These are phyloP conservation scores for Globisporangium orthogonon DNA, from an alignment of 352 stramenopile genomes.

Conservation along the genomic window DNA sequence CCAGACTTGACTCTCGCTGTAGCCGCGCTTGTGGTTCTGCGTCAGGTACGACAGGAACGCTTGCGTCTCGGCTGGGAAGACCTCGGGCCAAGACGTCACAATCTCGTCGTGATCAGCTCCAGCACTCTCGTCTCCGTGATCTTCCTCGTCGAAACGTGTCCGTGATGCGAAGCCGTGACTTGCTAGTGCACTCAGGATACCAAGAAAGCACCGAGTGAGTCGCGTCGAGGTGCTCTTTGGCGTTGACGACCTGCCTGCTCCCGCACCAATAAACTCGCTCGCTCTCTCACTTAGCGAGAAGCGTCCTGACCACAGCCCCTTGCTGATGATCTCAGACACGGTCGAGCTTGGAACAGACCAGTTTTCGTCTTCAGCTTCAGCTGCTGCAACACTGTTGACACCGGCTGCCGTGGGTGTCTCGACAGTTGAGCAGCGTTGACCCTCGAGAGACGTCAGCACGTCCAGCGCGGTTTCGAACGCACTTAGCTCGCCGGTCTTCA, in stretches of 20 bases:
- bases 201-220: constrained; percentile 10
- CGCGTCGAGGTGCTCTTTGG: constrained; percentile 8
- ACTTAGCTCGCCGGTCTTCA: constrained; percentile 23
- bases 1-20: neutral
- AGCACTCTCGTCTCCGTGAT: neutral
- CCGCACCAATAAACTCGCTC: constrained; percentile 10
- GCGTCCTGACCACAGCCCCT: constrained; percentile 11
- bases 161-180: neutral
- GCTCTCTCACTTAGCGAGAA: constrained; percentile 31
- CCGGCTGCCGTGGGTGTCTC: neutral
- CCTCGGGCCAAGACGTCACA: neutral
- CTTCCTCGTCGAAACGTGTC: neutral
- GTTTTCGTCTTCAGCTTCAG: neutral
- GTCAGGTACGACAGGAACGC: constrained; percentile 10
- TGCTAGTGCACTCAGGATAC: constrained; percentile 2
- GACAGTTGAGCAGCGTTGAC: too few relatives aligned
- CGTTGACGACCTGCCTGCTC: constrained; percentile 3
- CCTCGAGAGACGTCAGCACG: constrained; percentile 15
- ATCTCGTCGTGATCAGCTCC: neutral
- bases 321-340: constrained; percentile 29
- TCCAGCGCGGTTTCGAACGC: constrained; percentile 28
- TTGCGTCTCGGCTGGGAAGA: constrained; percentile 5
- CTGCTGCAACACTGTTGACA: neutral
- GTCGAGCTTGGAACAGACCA: constrained; percentile 32
- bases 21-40: constrained; percentile 6